These are phyloP conservation scores for Phycomyces blakesleeanus DNA, from an alignment of 192 early-diverging fungal genomes.

Conservation along the genomic window DNA sequence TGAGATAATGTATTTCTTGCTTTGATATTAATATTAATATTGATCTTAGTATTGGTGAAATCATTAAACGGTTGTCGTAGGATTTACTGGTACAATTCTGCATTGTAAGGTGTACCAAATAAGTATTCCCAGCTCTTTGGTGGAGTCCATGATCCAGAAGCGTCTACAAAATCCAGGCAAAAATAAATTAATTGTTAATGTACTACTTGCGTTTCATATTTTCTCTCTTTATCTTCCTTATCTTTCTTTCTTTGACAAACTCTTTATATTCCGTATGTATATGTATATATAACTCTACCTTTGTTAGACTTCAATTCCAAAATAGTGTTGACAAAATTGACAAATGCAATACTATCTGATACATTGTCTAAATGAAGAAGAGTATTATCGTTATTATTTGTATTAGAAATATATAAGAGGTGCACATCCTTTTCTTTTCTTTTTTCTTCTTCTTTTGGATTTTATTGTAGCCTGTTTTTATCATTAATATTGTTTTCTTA, in stretches of 20 bases:
- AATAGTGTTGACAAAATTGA: conserved; percentile 45
- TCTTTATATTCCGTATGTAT: background rate
- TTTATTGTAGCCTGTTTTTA: too few species aligned
- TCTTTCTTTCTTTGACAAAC: background rate
- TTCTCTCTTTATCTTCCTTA: background rate
- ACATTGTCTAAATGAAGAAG: conserved; percentile 53
- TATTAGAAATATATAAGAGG: too few species aligned
- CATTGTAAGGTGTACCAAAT: conserved; percentile 49
- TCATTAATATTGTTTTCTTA: conserved; percentile 1
- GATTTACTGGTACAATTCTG: conserved; percentile 49
- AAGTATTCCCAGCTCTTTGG: conserved; percentile 53
- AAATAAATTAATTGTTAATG: too few species aligned
- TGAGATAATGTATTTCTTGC: too few species aligned
- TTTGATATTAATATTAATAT: too few species aligned
- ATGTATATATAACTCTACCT: conserved; percentile 24
- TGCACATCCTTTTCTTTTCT: too few species aligned
- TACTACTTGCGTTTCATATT: too few species aligned
- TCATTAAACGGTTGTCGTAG: too few species aligned
- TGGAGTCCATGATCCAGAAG: conserved; percentile 35
- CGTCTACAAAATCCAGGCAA: conserved; percentile 19
- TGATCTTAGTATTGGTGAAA: too few species aligned
- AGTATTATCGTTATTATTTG: too few species aligned
- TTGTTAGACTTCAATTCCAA: conserved; percentile 10
- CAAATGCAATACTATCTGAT: conserved; percentile 59
- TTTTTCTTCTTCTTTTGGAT: too few species aligned